Base-by-base conservation (phyloP, 2,329 filamentous ascomycete genomes). In the Hirsutella rhossiliensis region DNA sequence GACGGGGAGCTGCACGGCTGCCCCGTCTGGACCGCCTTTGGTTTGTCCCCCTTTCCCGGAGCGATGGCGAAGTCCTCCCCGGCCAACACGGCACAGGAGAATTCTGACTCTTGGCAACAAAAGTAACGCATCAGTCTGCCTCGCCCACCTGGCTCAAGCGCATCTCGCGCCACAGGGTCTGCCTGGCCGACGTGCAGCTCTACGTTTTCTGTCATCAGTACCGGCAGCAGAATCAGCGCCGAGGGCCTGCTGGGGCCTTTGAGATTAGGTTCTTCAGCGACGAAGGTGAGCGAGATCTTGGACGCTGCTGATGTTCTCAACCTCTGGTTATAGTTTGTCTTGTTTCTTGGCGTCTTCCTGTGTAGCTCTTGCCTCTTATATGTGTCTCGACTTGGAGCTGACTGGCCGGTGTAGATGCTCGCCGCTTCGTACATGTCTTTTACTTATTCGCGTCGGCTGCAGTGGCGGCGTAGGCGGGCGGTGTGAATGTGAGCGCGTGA, bases 1-100 rank as follows among this genome's bases (percentile, higher is more conserved):
- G 68, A 72, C n/a, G 76, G 75, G 2, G 68, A 72, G 42, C 54
- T 78, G 41, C 64, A 62, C 28, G 63, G 64, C 42, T 78, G 74
- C 51, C 78, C 77, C 1, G 67, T 82, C 9, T 82, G 78, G 78
- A 81, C 77, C 3, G 76, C 77, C 3, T 82, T 82, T 52, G 62
- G 76, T 79, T 62, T 23, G 69, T 49, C 17, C 23, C 34, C 27
- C 11, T 17, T 12, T 36, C 20, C 15, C 5, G 27, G 19, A 11
- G 17, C 23, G 23, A 27, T 7, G 23, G 23, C 23, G 9, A 27
- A 4, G 23, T 27, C 23, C 3, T 27, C 23, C 28, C 6, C 28
- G 17, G 2, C 27, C 13, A 9, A 2, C 7, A 29, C 5, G 36
- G 7, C n/a, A 13, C 31, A n/a, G 3, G 31, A 1, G 5, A 3